A percentile compares a stretch with the other conserved stretches of the same genome.
Evolutionary conservation across 1,139 yeast species (phyloP).

Genomic region (Sugiyamaella paludigena): DNA sequence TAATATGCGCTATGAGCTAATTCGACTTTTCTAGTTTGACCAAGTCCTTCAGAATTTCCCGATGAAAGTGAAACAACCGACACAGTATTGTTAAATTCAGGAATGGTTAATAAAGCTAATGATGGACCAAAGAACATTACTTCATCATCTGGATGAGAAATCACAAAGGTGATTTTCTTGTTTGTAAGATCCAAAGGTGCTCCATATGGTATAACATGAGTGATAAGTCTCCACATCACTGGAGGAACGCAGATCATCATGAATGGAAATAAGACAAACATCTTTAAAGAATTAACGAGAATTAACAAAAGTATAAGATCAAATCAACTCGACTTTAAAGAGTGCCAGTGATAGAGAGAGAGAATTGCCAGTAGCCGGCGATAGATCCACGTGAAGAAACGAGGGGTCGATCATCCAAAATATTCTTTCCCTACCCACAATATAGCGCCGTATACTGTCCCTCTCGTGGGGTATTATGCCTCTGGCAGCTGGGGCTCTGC

Average conservation of each 20-base stretch:
- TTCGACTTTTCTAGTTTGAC: constrained; percentile 59
- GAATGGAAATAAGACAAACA: constrained; percentile 11
- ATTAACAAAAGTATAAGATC: too few relatives aligned
- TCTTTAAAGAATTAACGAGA: background rate
- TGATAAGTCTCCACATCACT: constrained; percentile 12
- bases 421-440: too few relatives aligned
- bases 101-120: constrained; percentile 42
- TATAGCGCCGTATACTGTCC: too few relatives aligned
- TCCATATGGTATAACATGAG: constrained; percentile 14
- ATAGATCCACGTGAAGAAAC: too few relatives aligned
- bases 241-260: constrained; percentile 10
- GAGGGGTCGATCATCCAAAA: too few relatives aligned
- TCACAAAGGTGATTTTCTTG: constrained; percentile 45
- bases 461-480: too few relatives aligned
- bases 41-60: constrained; percentile 78
- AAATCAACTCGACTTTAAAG: too few relatives aligned
- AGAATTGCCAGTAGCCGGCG: too few relatives aligned
- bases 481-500: too few relatives aligned
- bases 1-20: constrained; percentile 62
- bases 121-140: constrained; percentile 96
- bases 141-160: constrained; percentile 98
- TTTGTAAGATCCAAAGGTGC: constrained; percentile 24
- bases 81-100: constrained; percentile 50
- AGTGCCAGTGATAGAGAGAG: too few relatives aligned
- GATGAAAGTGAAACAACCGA: constrained; percentile 68